Evolutionary conservation across 257 asterid species (phyloP).

Genomic region (Handroanthus guayacan): DNA sequence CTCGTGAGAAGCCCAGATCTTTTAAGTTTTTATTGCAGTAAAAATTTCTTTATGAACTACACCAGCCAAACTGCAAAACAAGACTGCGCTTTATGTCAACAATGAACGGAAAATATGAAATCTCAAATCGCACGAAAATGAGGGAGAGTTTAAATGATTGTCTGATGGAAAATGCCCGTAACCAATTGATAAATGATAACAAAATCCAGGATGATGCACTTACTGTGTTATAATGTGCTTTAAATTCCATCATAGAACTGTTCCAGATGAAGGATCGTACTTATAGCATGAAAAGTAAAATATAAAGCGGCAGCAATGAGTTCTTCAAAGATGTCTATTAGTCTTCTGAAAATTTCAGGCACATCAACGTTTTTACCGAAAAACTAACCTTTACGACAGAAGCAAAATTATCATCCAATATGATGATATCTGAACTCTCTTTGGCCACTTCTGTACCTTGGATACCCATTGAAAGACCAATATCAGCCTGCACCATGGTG

Average conservation of each 20-base stretch:
- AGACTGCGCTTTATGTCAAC: background rate
- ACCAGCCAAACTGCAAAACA: background rate
- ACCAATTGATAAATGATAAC: background rate
- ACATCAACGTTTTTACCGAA: conserved; percentile 16
- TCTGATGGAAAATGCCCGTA: background rate
- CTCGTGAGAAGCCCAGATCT: conserved; percentile 19
- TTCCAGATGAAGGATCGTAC: background rate
- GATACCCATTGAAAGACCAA: conserved; percentile 99
- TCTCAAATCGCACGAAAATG: background rate
- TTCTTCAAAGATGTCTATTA: background rate
- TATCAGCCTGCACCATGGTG: conserved; percentile 74
- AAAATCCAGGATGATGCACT: background rate
- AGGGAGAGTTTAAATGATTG: background rate
- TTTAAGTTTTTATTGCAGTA: background rate
- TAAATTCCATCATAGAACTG: background rate
- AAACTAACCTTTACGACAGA: conserved; percentile 91
- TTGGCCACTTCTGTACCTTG: conserved; percentile 99
- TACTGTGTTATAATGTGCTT: background rate
- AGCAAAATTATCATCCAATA: conserved; percentile 91
- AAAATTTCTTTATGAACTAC: background rate
- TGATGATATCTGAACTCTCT: conserved; percentile 97
- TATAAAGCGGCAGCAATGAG: background rate
- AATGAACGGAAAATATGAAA: conserved; percentile 6
- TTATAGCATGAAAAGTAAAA: background rate
- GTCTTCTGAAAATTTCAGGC: background rate